Evolutionary conservation across 305 asterid genomes (phyloP).

Genomic region (Fraxinus nigra): DNA sequence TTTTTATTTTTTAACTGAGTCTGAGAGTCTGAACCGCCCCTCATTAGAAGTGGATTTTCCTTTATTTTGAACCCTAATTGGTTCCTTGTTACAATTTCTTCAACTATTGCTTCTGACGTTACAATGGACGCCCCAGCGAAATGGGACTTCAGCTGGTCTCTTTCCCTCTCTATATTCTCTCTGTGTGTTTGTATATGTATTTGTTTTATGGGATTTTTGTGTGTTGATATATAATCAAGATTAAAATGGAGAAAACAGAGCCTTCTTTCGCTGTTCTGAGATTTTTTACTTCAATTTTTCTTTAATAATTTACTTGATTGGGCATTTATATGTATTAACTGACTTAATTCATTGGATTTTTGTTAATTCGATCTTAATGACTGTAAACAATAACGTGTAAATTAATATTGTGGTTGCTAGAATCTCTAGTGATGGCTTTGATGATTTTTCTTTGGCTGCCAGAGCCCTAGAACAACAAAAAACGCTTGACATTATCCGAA

Average conservation of each 20-base stretch:
- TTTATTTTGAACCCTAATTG: not conserved
- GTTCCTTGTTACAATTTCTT: not conserved
- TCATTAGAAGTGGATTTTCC: not conserved
- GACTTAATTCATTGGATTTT: not conserved
- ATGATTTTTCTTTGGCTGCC: not conserved
- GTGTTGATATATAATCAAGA: not conserved
- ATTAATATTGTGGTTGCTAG: not conserved
- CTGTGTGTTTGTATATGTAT: not conserved
- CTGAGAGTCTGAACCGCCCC: not conserved
- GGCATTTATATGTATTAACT: not conserved
- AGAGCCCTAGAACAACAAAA: not conserved
- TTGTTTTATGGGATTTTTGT: not conserved
- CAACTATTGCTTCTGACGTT: conserved; percentile 22
- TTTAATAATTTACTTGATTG: not conserved
- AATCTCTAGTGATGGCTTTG: not conserved
- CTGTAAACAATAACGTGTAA: not conserved
- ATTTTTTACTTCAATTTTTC: not conserved
- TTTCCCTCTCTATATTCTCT: not conserved
- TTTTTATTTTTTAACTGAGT: no score
- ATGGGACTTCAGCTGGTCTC: conserved; percentile 68
- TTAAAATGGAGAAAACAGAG: not conserved
- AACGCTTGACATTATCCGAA: not conserved
- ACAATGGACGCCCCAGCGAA: conserved; percentile 28
- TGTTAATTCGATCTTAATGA: not conserved
- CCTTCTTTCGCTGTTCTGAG: not conserved